These are phyloP conservation scores for Glarea lozoyensis DNA, from an alignment of 495 filamentous ascomycete genomes.

Conservation along the genomic window DNA sequence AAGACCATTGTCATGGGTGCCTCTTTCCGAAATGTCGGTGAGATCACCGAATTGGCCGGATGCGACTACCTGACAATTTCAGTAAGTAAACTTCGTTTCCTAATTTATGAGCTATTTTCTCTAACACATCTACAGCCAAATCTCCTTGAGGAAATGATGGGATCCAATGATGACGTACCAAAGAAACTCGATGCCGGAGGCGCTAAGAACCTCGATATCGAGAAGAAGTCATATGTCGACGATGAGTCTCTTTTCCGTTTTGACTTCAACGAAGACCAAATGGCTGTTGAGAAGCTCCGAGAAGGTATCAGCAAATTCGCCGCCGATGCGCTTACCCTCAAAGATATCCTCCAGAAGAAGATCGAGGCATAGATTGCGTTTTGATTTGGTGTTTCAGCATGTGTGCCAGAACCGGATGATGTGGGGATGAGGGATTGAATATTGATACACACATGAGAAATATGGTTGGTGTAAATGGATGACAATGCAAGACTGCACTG, in stretches of 20 bases:
- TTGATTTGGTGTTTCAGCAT: not conserved
- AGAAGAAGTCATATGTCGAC: constrained; percentile 85
- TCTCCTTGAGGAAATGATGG: constrained; percentile 88
- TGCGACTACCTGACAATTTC: constrained; percentile 99
- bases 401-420: no score
- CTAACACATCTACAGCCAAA: constrained; percentile 51
- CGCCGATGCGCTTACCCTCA: constrained; percentile 88
- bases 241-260: constrained; percentile 91
- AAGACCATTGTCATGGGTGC: constrained; percentile 99
- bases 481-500: no score
- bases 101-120: constrained; percentile 9
- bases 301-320: constrained; percentile 99
- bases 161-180: constrained; percentile 67
- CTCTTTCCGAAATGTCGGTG: constrained; percentile 89
- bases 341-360: constrained; percentile 84
- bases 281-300: constrained; percentile 97
- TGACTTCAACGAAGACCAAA: constrained; percentile 98
- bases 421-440: no score
- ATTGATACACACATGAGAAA: no score
- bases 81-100: constrained; percentile 38
- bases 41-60: constrained; percentile 96
- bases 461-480: no score
- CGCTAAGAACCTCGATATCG: constrained; percentile 61
- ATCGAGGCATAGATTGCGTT: constrained; percentile 30
- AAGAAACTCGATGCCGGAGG: constrained; percentile 77